Evolutionary conservation across 805 yeast species (phyloP), one percentile per base, ranked within the genome.

Genomic region (Limtongia smithiae): DNA sequence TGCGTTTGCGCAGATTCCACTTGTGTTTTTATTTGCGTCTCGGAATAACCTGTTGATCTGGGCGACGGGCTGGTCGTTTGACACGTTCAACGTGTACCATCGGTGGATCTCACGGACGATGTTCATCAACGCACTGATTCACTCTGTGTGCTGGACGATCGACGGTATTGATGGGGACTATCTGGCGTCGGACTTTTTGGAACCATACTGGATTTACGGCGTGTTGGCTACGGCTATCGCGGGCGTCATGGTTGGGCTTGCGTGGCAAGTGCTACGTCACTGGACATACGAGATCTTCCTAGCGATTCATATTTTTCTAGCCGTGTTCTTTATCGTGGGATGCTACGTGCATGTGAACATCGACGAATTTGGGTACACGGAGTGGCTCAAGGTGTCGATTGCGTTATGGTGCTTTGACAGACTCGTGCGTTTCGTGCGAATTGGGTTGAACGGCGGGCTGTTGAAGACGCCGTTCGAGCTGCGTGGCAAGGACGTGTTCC

Each of bases 381-480:
- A 72, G 47, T 79, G 74, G 68, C 58, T 75, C 17, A 79, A 77
- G 47, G 76, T 79, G 3, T 61, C 81, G 8, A 73, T 79, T 51
- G 81, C 78, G 0, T 70, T 86, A 3, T 88, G 95, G 95, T 73
- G 70, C 1, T 72, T 79, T 57, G 94, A 87, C 61, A 70, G 91
- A 48, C 53, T 78, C 0, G 60, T 76, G 11, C 73, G 95, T 56
- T 50, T 82, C 9, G 68, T 73, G 0, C 73, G 86, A 46, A 65
- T 85, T 1, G 44, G 74, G n/a, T 61, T 18, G 27, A 20, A 22
- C 7, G 46, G 46, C 4, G 12, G 42, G 32, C 17, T 17, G 2
- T 8, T 30, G 12, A 14, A 22, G 9, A 28, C 37, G 3, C 20
- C 27, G 30, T 38, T 41, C 3, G 31, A 30, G 25, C 18, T 37